Percentiles rank a stretch among this genome's conserved stretches.
Conservation (phyloP, 768 basidiomycete species). For the Nidularia sp. region DNA sequence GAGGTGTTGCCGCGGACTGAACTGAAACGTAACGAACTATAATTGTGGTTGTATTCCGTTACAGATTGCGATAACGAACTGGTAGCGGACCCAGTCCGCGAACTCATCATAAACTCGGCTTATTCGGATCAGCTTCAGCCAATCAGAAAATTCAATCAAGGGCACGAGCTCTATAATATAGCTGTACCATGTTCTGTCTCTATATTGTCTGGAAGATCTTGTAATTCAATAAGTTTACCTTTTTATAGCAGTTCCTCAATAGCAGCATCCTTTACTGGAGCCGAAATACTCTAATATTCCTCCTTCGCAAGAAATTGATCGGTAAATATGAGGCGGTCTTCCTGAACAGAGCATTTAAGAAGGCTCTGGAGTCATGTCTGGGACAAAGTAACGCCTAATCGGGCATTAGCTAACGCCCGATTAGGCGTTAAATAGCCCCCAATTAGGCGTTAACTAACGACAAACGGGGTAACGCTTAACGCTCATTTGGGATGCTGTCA, state of each 20-base stretch:
- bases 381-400: too few relatives aligned
- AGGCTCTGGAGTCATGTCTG: not conserved
- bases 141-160: not conserved
- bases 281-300: not conserved
- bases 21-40: not conserved
- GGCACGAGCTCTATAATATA: not conserved
- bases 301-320: not conserved
- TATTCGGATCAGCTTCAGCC: not conserved
- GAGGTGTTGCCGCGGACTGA: not conserved
- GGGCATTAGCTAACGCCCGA: too few relatives aligned
- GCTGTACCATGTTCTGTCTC: not conserved
- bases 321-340: not conserved
- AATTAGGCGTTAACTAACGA: too few relatives aligned
- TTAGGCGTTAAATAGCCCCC: too few relatives aligned
- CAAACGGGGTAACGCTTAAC: too few relatives aligned
- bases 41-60: not conserved
- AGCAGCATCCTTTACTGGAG: not conserved
- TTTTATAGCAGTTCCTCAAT: not conserved
- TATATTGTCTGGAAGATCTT: not conserved
- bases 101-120: not conserved
- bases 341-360: slow-evolving; percentile 13
- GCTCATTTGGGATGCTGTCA: too few relatives aligned
- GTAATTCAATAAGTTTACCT: not conserved
- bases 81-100: not conserved
- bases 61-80: not conserved